phyloP scores from a whole-genome alignment of 1,284 basidiomycete species.

The Marasmius oreades region DNA sequence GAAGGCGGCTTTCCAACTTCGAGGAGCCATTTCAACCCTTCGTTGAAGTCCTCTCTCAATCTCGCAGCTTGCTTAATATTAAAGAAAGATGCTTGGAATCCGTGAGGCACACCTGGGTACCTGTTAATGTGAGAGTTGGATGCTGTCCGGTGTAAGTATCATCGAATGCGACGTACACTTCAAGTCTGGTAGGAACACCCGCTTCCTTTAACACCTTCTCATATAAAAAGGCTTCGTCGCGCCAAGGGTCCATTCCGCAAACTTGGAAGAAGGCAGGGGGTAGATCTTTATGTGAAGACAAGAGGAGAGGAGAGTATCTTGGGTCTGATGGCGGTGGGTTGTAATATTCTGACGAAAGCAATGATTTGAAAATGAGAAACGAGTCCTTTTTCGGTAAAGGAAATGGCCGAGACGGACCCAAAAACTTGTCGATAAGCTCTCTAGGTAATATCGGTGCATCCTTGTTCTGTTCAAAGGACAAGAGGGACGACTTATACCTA shows the following conservation, averaged over 20 bases:
- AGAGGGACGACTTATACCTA: constrained; percentile 11
- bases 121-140: neutral
- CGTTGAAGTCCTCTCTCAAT: neutral
- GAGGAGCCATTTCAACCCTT: neutral
- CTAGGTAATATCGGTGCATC: constrained; percentile 6
- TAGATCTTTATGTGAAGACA: constrained; percentile 3
- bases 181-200: constrained; percentile 12
- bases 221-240: constrained; percentile 15
- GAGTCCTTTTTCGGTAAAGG: no score
- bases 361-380: no score
- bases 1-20: no score
- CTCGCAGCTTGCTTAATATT: neutral
- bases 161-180: constrained; percentile 3
- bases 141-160: neutral
- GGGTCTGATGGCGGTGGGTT: constrained; percentile 5
- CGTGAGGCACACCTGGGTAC: constrained; percentile 14
- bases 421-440: neutral
- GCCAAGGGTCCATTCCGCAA: constrained; percentile 12
- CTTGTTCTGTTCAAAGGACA: constrained; percentile 13
- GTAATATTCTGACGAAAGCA: neutral
- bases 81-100: neutral
- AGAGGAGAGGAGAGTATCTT: constrained; percentile 11
- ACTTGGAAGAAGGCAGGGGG: constrained; percentile 14
- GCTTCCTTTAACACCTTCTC: constrained; percentile 6
- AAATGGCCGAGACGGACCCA: neutral